A percentile compares a stretch with the other conserved stretches of the same genome.
These are phyloP conservation scores for Gardenia jasminoides DNA, from an alignment of 257 asterid species.

Conservation along the genomic window DNA sequence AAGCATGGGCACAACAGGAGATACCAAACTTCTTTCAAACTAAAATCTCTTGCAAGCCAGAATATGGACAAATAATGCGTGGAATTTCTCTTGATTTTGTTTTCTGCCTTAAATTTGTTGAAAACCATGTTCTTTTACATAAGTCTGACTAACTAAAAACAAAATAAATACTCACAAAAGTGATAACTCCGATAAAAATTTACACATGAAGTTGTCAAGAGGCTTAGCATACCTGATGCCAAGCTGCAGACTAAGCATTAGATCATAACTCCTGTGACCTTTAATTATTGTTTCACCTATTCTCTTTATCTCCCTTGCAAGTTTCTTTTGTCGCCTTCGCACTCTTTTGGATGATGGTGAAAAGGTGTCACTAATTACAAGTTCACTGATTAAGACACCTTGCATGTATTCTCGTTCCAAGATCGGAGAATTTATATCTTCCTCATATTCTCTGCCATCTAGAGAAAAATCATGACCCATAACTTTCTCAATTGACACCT, in stretches of 20 bases:
- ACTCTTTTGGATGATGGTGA: conserved; percentile 70
- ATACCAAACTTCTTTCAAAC: neutral
- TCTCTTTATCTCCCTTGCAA: conserved; percentile 71
- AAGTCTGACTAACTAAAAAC: neutral
- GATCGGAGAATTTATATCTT: conserved; percentile 54
- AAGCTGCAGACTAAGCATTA: conserved; percentile 95
- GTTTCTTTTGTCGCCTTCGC: conserved; percentile 66
- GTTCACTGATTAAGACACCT: conserved; percentile 88
- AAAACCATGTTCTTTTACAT: neutral
- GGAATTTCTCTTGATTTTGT: neutral
- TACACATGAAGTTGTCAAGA: conserved; percentile 3
- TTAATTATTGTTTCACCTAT: conserved; percentile 89
- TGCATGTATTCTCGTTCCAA: conserved; percentile 97
- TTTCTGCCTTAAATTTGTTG: neutral
- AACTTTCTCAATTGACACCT: conserved; percentile 83
- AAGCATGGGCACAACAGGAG: neutral
- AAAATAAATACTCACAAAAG: neutral
- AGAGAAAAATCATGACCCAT: conserved; percentile 57
- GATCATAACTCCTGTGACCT: conserved; percentile 97
- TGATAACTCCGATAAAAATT: neutral
- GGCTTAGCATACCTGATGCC: conserved; percentile 74
- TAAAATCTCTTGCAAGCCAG: neutral
- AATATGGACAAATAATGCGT: neutral
- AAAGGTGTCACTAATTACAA: conserved; percentile 62
- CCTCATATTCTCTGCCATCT: conserved; percentile 48